These are phyloP conservation scores for Pleurotus giganteus DNA, from an alignment of 768 basidiomycete species.

Conservation along the genomic window DNA sequence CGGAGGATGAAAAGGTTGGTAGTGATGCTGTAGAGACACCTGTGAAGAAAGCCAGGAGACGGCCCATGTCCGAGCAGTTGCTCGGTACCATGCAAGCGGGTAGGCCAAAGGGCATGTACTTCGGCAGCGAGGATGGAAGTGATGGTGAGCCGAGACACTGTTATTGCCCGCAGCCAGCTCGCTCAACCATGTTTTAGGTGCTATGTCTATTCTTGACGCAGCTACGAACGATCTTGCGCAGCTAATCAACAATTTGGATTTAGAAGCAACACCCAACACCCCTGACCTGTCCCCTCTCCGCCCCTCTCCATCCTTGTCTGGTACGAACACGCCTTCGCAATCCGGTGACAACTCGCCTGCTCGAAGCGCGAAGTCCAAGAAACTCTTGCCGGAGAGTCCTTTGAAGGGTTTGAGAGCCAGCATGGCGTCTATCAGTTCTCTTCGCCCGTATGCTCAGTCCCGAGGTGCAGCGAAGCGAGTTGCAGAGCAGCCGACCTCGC, in stretches of 20 bases:
- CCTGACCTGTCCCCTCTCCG: slow-evolving; percentile 45
- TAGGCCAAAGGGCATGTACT: slow-evolving; percentile 47
- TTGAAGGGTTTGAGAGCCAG: slow-evolving; percentile 32
- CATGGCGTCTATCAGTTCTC: slow-evolving; percentile 39
- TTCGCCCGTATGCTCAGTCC: slow-evolving; percentile 36
- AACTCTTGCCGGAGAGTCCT: slow-evolving; percentile 31
- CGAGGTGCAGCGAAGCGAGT: slow-evolving; percentile 12
- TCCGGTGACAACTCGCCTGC: slow-evolving; percentile 20
- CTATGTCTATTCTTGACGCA: slow-evolving; percentile 69
- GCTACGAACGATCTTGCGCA: slow-evolving; percentile 79
- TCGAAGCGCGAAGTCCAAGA: slow-evolving; percentile 32
- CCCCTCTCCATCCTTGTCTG: slow-evolving; percentile 27
- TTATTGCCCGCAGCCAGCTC: slow-evolving; percentile 2
- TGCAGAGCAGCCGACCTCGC: background rate
- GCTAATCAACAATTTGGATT: slow-evolving; percentile 76
- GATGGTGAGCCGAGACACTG: slow-evolving; percentile 33
- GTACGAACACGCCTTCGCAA: slow-evolving; percentile 13
- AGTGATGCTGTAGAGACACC: slow-evolving; percentile 40
- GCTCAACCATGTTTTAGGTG: slow-evolving; percentile 33
- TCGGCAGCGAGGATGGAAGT: slow-evolving; percentile 44
- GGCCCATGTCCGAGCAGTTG: slow-evolving; percentile 67
- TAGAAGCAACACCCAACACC: slow-evolving; percentile 72
- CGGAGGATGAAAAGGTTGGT: slow-evolving; percentile 24
- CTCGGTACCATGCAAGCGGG: slow-evolving; percentile 31
- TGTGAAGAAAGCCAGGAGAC: slow-evolving; percentile 42